Conservation (phyloP, 2,329 filamentous ascomycete species). For the Orbilia brochopaga region DNA sequence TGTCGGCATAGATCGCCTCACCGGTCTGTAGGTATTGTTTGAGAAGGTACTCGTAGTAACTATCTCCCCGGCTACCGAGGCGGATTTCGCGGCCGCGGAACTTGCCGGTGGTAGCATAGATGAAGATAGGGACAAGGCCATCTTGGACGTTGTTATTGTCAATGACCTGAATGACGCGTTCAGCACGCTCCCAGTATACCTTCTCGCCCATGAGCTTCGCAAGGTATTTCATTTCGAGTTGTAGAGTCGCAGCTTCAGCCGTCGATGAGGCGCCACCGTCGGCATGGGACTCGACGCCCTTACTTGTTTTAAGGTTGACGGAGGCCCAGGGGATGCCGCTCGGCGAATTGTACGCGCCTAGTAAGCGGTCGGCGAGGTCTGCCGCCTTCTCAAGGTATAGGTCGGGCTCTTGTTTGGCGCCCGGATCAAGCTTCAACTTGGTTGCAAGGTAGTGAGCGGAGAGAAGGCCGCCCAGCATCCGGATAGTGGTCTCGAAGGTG, state of each 20-base stretch:
- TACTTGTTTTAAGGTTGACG: constrained; percentile 78
- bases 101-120: constrained; percentile 76
- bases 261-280: constrained; percentile 90
- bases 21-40: constrained; percentile 97
- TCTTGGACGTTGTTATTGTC: constrained; percentile 80
- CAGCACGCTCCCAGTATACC: constrained; percentile 87
- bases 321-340: constrained; percentile 90
- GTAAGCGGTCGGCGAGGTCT: constrained; percentile 84
- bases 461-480: constrained; percentile 91
- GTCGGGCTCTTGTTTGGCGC: constrained; percentile 76
- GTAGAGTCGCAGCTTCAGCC: constrained; percentile 87
- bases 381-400: constrained; percentile 95
- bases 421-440: constrained; percentile 75
- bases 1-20: constrained; percentile 81
- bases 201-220: constrained; percentile 92
- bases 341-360: constrained; percentile 83
- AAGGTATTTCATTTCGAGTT: constrained; percentile 96
- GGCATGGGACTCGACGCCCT: constrained; percentile 79
- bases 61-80: constrained; percentile 90
- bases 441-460: constrained; percentile 95
- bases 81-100: constrained; percentile 88
- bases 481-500: constrained; percentile 96
- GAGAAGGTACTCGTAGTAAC: constrained; percentile 97
- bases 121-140: constrained; percentile 88
- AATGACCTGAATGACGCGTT: constrained; percentile 88